Evolutionary conservation across 352 stramenopile genomes (phyloP), one percentile per base, ranked within the genome.

Genomic region (Globisporangium echinulatum): DNA sequence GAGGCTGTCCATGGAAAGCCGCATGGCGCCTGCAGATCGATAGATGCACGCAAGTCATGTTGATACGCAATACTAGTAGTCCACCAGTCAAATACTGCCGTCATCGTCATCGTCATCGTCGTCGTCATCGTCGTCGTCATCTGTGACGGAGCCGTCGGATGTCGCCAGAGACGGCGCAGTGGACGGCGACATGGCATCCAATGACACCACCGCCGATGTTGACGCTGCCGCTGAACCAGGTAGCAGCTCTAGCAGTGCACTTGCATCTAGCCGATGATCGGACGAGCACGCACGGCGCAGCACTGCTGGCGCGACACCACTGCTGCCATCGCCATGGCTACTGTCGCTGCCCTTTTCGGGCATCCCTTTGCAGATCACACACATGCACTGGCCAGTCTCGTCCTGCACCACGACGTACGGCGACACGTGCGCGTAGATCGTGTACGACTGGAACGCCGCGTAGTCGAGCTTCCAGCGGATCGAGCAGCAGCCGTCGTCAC

Each of bases 391-490:
- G 13, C 63, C 65, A 2, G 79, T 75, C 56, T 80, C 75, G 57
- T 84, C 74, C 54, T 87, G 77, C 49, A 80, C 61, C 19, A 90
- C 74, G 33, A 87, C 70, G 58, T 88, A 90, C 17, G 79, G 79
- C 46, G 79, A 86, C 52, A 82, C 67, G 46, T 84, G 69, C 40
- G 79, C 74, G 59, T 90, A 87, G 42, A 85, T 77, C 40, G 70
- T 72, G 66, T 81, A 87, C 37, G 73, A 79, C 58, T 84, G 74
- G 55, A 88, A 84, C 63, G 84, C 79, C 73, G 75, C 79, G 46
- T 89, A 89, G 66, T 87, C 77, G 52, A 89, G 77, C 53, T 89
- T 89, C 77, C 76, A 85, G 40, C 77, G 79, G 56, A 89, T 77
- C 33, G 75, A 87, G 56, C 79, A 89, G 71, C 79, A 89, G 50